A percentile compares a stretch with the other conserved stretches of the same genome.
phyloP scores from a whole-genome alignment of 495 filamentous ascomycete genomes.

The Trichocladium uniseriatum region DNA sequence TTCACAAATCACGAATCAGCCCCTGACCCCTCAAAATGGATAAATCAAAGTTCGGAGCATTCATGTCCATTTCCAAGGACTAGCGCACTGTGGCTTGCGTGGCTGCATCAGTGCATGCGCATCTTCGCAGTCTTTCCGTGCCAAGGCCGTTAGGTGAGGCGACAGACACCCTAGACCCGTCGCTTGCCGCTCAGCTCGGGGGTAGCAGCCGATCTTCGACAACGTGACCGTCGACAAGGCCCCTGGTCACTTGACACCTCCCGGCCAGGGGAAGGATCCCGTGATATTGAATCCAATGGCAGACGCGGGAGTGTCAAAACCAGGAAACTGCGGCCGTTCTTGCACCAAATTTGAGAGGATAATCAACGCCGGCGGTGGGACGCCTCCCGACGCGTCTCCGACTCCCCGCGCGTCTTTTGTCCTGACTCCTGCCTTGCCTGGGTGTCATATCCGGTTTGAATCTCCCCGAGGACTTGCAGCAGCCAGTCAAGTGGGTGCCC shows the following conservation, averaged over 20 bases:
- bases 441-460: conserved; percentile 6
- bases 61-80: no score
- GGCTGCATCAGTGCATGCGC: no score
- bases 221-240: not conserved
- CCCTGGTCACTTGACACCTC: conserved; percentile 6
- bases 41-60: no score
- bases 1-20: no score
- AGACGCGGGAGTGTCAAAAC: conserved; percentile 2
- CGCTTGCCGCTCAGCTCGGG: conserved; percentile 9
- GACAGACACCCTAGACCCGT: conserved; percentile 8
- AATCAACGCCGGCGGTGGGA: no score
- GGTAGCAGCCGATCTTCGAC: no score
- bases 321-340: conserved; percentile 3
- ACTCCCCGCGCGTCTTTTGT: not conserved
- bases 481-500: conserved; percentile 8
- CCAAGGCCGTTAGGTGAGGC: conserved; percentile 2
- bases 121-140: no score
- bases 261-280: not conserved
- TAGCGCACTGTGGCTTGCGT: no score
- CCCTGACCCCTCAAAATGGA: no score
- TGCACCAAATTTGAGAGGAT: no score
- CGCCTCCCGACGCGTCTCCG: not conserved
- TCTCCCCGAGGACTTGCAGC: conserved; percentile 2
- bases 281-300: conserved; percentile 5
- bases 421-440: not conserved